These are phyloP conservation scores for Stenogyne calaminthoides DNA, from an alignment of 305 asterid species.

Conservation along the genomic window DNA sequence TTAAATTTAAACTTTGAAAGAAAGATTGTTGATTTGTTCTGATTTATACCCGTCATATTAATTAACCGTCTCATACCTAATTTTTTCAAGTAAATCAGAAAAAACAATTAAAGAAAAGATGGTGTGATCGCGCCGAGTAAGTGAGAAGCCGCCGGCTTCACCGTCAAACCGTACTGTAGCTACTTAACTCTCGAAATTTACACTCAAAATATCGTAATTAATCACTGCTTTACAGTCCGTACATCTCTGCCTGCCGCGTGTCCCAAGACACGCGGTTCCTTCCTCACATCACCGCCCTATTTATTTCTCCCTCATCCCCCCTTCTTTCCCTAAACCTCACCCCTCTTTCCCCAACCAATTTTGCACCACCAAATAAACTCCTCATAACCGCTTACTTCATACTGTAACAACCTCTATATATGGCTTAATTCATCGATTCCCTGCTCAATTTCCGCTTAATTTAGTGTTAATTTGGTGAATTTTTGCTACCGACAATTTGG, in stretches of 20 bases:
- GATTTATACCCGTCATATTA: no score
- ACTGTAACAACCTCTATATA: not conserved
- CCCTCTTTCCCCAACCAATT: not conserved
- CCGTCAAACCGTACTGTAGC: conserved; percentile 18
- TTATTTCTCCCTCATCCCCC: conserved; percentile 24
- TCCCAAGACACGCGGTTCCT: conserved; percentile 68
- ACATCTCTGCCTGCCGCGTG: conserved; percentile 60
- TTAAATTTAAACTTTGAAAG: no score
- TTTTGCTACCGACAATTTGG: not conserved
- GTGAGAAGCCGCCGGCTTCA: conserved; percentile 26
- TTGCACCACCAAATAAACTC: not conserved
- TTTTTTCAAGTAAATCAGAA: not conserved
- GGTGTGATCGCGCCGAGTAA: not conserved
- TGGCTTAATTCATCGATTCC: not conserved
- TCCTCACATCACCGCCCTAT: conserved; percentile 59
- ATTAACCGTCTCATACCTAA: no score
- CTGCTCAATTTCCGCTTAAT: no score
- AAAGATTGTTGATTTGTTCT: no score
- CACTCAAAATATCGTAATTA: not conserved
- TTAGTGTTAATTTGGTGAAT: not conserved
- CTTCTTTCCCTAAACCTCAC: not conserved
- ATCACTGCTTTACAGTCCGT: conserved; percentile 36
- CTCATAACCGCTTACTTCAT: no score
- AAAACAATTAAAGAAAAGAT: not conserved
- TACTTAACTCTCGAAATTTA: conserved; percentile 7